Evolutionary conservation across 2,329 filamentous ascomycete species (phyloP).

Genomic region (Decorospora gaudefroyi): DNA sequence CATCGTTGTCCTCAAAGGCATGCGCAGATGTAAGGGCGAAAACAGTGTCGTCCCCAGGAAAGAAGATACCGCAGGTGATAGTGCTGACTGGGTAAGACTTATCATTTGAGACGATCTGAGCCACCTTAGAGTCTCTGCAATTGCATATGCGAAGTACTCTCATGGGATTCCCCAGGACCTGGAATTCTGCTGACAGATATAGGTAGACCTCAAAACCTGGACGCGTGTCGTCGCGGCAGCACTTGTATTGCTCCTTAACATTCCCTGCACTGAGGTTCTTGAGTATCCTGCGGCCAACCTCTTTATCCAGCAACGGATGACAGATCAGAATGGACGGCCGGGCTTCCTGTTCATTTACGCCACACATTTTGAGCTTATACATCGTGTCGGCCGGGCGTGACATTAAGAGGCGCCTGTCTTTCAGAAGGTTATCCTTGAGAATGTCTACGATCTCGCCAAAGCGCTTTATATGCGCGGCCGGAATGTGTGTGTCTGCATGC

Average conservation of each 20-base stretch:
- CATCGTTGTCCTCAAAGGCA: background rate
- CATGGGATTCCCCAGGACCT: background rate
- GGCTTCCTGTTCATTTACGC: background rate
- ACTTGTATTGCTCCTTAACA: background rate
- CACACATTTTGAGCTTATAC: background rate
- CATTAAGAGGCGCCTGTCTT: background rate
- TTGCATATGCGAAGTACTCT: background rate
- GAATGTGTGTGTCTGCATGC: background rate
- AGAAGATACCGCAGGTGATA: background rate
- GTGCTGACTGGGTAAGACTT: background rate
- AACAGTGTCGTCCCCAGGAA: background rate
- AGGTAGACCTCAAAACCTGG: background rate
- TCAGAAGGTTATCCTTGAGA: background rate
- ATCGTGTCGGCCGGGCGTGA: background rate
- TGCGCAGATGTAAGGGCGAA: constrained; percentile 1
- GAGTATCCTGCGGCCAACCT: background rate
- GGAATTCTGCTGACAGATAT: background rate
- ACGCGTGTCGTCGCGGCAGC: too few species aligned
- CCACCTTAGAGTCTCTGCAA: background rate
- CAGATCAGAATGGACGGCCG: background rate
- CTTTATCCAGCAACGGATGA: background rate
- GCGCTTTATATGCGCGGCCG: background rate
- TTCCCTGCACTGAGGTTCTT: background rate
- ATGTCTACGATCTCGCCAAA: background rate
- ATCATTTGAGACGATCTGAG: background rate